Evolutionary conservation across 2,329 filamentous ascomycete genomes (phyloP), one percentile per base, ranked within the genome.

Genomic region (Blumeriella jaapii): DNA sequence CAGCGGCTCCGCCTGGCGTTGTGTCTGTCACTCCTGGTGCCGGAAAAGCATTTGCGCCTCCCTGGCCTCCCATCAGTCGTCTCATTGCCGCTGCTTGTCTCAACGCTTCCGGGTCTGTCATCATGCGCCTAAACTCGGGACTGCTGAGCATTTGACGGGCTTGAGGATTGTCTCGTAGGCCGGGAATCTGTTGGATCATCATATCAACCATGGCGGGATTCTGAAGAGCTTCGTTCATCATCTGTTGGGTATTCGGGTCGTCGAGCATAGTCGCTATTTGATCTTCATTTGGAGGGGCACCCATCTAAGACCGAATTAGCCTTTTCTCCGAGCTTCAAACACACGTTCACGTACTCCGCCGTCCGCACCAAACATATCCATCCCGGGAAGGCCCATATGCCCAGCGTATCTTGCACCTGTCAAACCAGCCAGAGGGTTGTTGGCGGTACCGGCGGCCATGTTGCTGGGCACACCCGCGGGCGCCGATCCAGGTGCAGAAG

Each of bases 181-280:
- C 79, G 2, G 91, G 91, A 55, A 94, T 94, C 54, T 81, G 75
- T 51, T 91, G 76, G 50, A 98, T 86, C 71, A 96, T 83, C 72
- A 93, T 84, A 55, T 96, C 85, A 55, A 96, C 73, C 50, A 98
- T 82, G 12, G 78, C 74, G n/a, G 91, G 89, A 60, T 96, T 96
- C 59, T 87, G 83, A 58, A 98, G 80, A 22, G 87, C 85, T 61
- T 95, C 89, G 59, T 91, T 93, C 74, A 98, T 82, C 36, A 79
- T 78, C 47, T 85, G 80, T 45, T 83, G 75, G 38, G 93, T 78
- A 54, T 84, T 80, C 14, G 91, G 91, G 55, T 96, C 85, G 43
- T 82, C 77, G 52, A 98, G 77, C 74, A 95, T 82, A 45, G 77
- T 71, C 38, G 85, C 72, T 57, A 98, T 74, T 39, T 82, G 71